Evolutionary conservation across 345 rosid species (phyloP), one percentile per base, ranked within the genome.

Genomic region (Clausena lansium): DNA sequence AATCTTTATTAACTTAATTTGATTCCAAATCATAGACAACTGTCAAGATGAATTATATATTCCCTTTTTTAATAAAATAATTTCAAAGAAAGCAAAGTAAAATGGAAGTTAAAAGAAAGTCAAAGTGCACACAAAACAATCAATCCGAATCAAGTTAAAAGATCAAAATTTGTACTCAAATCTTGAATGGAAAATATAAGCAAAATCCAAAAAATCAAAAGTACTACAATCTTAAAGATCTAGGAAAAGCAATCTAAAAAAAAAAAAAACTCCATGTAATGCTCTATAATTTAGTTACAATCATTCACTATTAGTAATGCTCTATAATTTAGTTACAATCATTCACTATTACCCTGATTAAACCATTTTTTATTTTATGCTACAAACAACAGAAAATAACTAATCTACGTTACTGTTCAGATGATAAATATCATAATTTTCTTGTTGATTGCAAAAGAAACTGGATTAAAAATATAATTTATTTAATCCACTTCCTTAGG

Each of bases 251-350:
- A 52, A 52, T 66, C 45, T 20, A 27, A 6, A 67, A n/a, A 24
- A 9, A 27, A 6, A 67, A n/a, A 24, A 9, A 24, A 4, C 52
- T 38, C 10, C 54, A 38, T 13, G 52, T 38, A 24, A 67, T 38
- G 54, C 14, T 67, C 22, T 24, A 11, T n/a, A 67, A 36, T 36
- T 36, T 7, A 36, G 39, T 36, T 36, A 36, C 92, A 89, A 83
- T 86, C 98, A 10, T n/a, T n/a, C n/a, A n/a, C n/a, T n/a, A n/a
- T n/a, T n/a, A n/a, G n/a, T n/a, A n/a, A n/a, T n/a, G n/a, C n/a
- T 38, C 39, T 38, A 38, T 1, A 38, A 2, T 38, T 20, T 32
- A n/a, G 19, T n/a, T 9, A 71, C 20, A 45, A 32, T 71, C 62
- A 71, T 52, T 17, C 45, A 35, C 27, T 66, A 1, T 35, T 24